Conservation (phyloP, 1,284 basidiomycete species). For the Thecaphora frezii region DNA sequence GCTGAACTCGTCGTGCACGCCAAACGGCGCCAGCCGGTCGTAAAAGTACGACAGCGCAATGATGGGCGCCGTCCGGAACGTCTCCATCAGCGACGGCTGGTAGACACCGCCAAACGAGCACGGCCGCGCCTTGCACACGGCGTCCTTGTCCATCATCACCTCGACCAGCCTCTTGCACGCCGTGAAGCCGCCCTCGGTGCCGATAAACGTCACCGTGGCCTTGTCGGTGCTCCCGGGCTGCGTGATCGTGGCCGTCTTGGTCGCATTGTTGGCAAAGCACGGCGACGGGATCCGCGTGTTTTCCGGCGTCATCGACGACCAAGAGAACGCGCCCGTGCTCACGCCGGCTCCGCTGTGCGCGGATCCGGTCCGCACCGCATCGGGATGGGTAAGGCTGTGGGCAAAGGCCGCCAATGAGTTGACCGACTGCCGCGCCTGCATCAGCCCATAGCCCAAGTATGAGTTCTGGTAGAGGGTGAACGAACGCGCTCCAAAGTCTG, state of each 20-base stretch:
- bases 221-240: conserved; percentile 62
- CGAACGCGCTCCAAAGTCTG: conserved; percentile 44
- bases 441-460: conserved; percentile 85
- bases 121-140: conserved; percentile 76
- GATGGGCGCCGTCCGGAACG: conserved; percentile 67
- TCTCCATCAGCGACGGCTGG: conserved; percentile 88
- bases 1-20: conserved; percentile 61
- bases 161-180: conserved; percentile 83
- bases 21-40: conserved; percentile 83
- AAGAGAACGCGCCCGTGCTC: conserved; percentile 17
- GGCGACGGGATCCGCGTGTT: conserved; percentile 68
- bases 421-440: conserved; percentile 81
- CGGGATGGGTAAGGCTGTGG: conserved; percentile 63
- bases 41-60: conserved; percentile 81
- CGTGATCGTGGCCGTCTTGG: conserved; percentile 71
- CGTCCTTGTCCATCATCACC: conserved; percentile 92
- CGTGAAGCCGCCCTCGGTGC: conserved; percentile 72
- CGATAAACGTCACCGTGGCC: conserved; percentile 46
- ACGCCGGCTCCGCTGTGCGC: conserved; percentile 9
- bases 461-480: conserved; percentile 58
- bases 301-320: conserved; percentile 57
- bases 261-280: conserved; percentile 74
- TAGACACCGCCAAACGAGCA: conserved; percentile 98
- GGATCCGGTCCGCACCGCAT: conserved; percentile 29
- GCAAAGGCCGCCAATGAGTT: conserved; percentile 89